These are phyloP conservation scores for Solanum pinnatisectum DNA, from an alignment of 257 asterid species.

Conservation along the genomic window DNA sequence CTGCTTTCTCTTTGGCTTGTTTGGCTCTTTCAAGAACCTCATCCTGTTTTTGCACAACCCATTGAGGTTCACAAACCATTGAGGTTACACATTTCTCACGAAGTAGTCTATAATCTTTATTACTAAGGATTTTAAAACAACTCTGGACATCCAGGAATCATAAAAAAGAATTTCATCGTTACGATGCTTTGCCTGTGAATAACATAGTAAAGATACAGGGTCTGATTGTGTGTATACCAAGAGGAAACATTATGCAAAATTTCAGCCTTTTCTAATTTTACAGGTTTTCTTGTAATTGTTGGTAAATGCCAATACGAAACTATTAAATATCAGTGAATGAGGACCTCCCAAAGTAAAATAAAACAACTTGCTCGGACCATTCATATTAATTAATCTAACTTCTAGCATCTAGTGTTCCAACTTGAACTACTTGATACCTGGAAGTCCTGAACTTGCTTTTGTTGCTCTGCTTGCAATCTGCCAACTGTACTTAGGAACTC, in stretches of 20 bases:
- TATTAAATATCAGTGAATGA: not conserved
- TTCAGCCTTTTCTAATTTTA: not conserved
- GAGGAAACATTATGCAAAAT: not conserved
- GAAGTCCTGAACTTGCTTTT: conserved; percentile 62
- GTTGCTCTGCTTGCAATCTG: conserved; percentile 85
- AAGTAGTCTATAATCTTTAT: not conserved
- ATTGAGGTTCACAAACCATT: not conserved
- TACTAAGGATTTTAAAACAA: not conserved
- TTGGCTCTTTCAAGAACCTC: conserved; percentile 82
- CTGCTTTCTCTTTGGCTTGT: conserved; percentile 67
- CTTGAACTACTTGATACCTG: conserved; percentile 34
- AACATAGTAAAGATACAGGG: not conserved
- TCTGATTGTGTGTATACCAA: not conserved
- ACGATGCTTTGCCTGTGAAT: not conserved
- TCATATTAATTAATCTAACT: not conserved
- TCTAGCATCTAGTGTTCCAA: not conserved
- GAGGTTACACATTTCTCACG: not conserved
- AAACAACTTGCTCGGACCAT: not conserved
- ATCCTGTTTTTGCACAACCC: conserved; percentile 29
- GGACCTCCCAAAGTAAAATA: not conserved
- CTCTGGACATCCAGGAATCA: not conserved
- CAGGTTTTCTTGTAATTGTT: not conserved
- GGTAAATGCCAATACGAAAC: not conserved
- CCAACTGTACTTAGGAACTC: conserved; percentile 70
- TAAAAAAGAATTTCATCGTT: not conserved